Evolutionary conservation across 768 basidiomycete species (phyloP), one percentile per base, ranked within the genome.

Genomic region (Panus rudis): DNA sequence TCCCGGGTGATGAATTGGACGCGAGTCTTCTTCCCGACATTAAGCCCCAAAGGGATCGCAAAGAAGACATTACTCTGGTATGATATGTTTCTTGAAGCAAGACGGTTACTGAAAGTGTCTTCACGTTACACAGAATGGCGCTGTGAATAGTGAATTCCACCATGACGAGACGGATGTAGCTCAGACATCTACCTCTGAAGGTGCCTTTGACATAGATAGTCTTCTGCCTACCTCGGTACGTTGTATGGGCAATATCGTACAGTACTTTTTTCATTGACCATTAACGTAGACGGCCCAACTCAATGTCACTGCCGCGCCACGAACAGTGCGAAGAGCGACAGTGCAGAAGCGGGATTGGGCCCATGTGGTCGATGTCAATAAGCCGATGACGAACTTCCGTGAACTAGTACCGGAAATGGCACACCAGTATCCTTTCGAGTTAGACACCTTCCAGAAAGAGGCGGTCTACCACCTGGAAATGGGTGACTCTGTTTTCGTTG

Each of bases 401-500:
- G 84, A 94, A 59, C 81, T 98, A 20, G 92, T 99, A 6, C 94
- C 94, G 0, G 86, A 92, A 43, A 92, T 94, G 91, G 94, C 94
- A 0, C 89, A 89, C 62, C 51, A 91, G 92, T 99, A 97, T 65
- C 93, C 96, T n/a, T 99, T 99, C 64, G 91, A 96, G 58, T 74
- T 99, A 23, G 96, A 99, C 62, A 93, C 84, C 0, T 99, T 98
- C 68, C 96, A 99, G 63, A 98, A 97, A 61, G 92, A 98, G 60
- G 96, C 96, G 1, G 90, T 98, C 6, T 96, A 96, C 63, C 92
- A 96, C 63, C 73, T 99, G 14, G 96, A 99, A 62, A 80, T 88
- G 71, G 96, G 93, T 7, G 90, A 99, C 52, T 94, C 92, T 11
- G 94, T 99, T 14, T 99, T 99, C 60, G 93, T 99, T n/a, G 96